Base-by-base conservation (phyloP, 441 rosid genomes). In the Adansonia gregorii region DNA sequence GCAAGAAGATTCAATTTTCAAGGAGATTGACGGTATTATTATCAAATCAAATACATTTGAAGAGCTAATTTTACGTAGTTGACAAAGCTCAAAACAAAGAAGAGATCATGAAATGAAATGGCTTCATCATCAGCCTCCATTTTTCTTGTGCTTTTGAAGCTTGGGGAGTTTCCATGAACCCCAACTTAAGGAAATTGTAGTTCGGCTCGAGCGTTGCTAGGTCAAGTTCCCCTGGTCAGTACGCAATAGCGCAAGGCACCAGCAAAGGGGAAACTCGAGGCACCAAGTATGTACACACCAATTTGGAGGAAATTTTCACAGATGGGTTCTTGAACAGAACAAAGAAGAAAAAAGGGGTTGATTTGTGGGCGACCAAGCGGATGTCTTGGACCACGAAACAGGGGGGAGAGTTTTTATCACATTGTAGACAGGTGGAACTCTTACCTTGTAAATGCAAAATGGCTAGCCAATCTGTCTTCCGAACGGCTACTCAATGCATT, bases 131-230 rank as follows among this genome's bases (percentile, higher is more conserved):
- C 84, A 7, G 88, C 39, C 39, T 31, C 39, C 80, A 4, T 73
- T 80, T 45, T 84, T 82, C 75, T 67, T 82, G 27, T 84, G 85
- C 73, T 84, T 82, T 0, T 80, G 89, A 72, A 82, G 83, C 80
- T 6, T n/a, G 45, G 89, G 84, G 22, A 74, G 66, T 27, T 27
- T 61, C 15, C 17, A 24, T 4, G 66, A 12, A 4, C 43, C 66
- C 43, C 17, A 24, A 60, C 39, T 9, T 19, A 58, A 8, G 5
- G 63, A 58, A 19, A 8, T 58, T 58, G 63, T 27, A 20, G 3
- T 24, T 20, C 14, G 63, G 63, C 63, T 19, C 9, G 63, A 58
- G 31, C 31, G 8, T 58, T 1, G 31, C 31, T 5, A 20, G 31
- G 19, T 56, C 61, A 20, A 4, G 4, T 8, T 58, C 31, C 10